A percentile compares a stretch with the other conserved stretches of the same genome.
Conservation (phyloP, 2,329 filamentous ascomycete genomes). For the Lithohypha guttulata region DNA sequence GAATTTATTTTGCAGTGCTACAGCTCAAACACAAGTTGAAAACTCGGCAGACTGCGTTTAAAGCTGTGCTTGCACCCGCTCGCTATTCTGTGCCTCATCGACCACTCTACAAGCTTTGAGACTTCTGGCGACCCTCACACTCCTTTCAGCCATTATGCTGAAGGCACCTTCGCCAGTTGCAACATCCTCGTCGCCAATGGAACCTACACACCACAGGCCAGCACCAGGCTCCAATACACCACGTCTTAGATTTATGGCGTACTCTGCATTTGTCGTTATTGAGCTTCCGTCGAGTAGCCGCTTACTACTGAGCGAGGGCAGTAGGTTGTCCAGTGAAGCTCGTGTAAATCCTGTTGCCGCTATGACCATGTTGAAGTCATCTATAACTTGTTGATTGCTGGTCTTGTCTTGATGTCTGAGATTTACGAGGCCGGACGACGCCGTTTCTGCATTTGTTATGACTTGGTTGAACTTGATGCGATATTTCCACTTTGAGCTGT, state of each 20-base stretch:
- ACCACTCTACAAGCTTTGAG: neutral
- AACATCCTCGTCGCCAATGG: slow-evolving; percentile 52
- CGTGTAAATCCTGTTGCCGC: slow-evolving; percentile 35
- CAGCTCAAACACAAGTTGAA: too few relatives aligned
- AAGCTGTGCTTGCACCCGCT: neutral
- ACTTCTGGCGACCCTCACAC: neutral
- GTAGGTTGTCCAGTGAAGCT: slow-evolving; percentile 65
- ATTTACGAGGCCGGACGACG: slow-evolving; percentile 5
- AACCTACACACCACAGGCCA: slow-evolving; percentile 87
- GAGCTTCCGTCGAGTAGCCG: slow-evolving; percentile 15
- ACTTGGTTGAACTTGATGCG: slow-evolving; percentile 14
- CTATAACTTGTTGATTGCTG: neutral
- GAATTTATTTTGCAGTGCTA: too few relatives aligned
- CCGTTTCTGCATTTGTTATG: slow-evolving; percentile 5
- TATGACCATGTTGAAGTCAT: slow-evolving; percentile 17
- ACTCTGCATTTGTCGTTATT: slow-evolving; percentile 64
- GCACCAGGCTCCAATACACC: slow-evolving; percentile 59
- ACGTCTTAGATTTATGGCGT: slow-evolving; percentile 60
- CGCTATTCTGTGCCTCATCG: neutral
- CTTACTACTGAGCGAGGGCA: slow-evolving; percentile 29
- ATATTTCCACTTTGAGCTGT: slow-evolving; percentile 14
- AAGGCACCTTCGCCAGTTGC: neutral
- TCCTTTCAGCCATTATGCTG: slow-evolving; percentile 2
- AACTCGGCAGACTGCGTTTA: too few relatives aligned
- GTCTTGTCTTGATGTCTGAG: neutral